Evolutionary conservation across 1,139 yeast species (phyloP).

Genomic region (Geotrichum phurueaensis): DNA sequence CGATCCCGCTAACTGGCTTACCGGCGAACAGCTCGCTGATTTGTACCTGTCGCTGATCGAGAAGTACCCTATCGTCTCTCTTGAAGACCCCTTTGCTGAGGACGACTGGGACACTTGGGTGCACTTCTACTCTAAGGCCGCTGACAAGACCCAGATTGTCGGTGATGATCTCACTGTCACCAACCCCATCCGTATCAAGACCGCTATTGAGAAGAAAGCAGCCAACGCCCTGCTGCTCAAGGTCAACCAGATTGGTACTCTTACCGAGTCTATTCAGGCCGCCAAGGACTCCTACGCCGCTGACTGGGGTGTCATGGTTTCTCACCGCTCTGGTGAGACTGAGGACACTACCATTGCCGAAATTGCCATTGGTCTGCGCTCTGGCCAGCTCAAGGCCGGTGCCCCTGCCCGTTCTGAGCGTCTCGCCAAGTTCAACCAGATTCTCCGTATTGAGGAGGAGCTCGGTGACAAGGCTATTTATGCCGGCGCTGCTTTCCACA

Average conservation of each 20-base stretch:
- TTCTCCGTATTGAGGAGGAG: slow-evolving; percentile 95
- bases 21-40: slow-evolving; percentile 79
- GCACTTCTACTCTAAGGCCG: slow-evolving; percentile 67
- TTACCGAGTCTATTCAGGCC: slow-evolving; percentile 87
- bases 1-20: slow-evolving; percentile 80
- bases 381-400: slow-evolving; percentile 98
- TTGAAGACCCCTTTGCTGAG: slow-evolving; percentile 98
- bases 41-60: slow-evolving; percentile 69
- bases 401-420: slow-evolving; percentile 99
- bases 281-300: slow-evolving; percentile 86
- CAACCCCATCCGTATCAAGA: slow-evolving; percentile 87
- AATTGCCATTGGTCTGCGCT: slow-evolving; percentile 90
- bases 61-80: slow-evolving; percentile 93
- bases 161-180: slow-evolving; percentile 98
- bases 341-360: slow-evolving; percentile 98
- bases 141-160: slow-evolving; percentile 70
- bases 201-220: slow-evolving; percentile 91
- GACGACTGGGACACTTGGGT: slow-evolving; percentile 98
- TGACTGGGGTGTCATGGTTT: slow-evolving; percentile 97
- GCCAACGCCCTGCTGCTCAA: slow-evolving; percentile 89
- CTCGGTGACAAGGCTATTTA: slow-evolving; percentile 91
- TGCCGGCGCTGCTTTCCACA: slow-evolving; percentile 87
- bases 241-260: slow-evolving; percentile 87
- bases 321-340: slow-evolving; percentile 98
- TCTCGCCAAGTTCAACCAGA: slow-evolving; percentile 88